Conservation (phyloP, 2,329 filamentous ascomycete genomes). For the Pseudogymnoascus verrucosus region DNA sequence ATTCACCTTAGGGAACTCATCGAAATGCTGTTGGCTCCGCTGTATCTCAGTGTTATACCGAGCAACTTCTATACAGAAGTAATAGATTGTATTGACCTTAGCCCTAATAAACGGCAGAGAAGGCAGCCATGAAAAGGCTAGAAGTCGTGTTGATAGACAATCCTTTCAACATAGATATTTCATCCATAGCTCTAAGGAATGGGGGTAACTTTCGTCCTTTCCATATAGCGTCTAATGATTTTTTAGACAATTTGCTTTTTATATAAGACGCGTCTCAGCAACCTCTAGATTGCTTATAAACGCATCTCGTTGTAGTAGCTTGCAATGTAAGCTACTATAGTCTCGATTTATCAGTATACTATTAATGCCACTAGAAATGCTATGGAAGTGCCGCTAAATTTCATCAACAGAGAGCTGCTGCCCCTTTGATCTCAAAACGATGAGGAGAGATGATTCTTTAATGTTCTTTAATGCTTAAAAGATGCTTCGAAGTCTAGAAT, state of each 20-base stretch:
- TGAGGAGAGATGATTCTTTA: conserved; percentile 77
- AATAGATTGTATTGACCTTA: conserved; percentile 87
- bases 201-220: no score
- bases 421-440: conserved; percentile 71
- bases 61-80: conserved; percentile 75
- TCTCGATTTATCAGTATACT: conserved; percentile 93
- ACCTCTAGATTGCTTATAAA: conserved; percentile 64
- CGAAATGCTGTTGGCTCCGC: conserved; percentile 69
- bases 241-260: conserved; percentile 44
- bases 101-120: conserved; percentile 66
- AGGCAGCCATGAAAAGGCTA: conserved; percentile 65
- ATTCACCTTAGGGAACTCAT: conserved; percentile 80
- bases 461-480: background rate
- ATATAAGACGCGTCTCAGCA: conserved; percentile 76
- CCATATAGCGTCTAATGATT: no score
- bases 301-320: conserved; percentile 66
- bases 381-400: conserved; percentile 74
- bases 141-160: conserved; percentile 71
- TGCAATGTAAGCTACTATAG: conserved; percentile 69
- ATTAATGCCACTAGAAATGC: conserved; percentile 82
- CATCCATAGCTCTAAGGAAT: conserved; percentile 35
- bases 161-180: conserved; percentile 46
- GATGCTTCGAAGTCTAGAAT: conserved; percentile 81
- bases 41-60: conserved; percentile 84
- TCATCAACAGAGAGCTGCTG: conserved; percentile 71